A percentile compares a stretch with the other conserved stretches of the same genome.
These are phyloP conservation scores for Lichtheimia corymbifera DNA, from an alignment of 371 early-diverging fungal genomes.

Conservation along the genomic window DNA sequence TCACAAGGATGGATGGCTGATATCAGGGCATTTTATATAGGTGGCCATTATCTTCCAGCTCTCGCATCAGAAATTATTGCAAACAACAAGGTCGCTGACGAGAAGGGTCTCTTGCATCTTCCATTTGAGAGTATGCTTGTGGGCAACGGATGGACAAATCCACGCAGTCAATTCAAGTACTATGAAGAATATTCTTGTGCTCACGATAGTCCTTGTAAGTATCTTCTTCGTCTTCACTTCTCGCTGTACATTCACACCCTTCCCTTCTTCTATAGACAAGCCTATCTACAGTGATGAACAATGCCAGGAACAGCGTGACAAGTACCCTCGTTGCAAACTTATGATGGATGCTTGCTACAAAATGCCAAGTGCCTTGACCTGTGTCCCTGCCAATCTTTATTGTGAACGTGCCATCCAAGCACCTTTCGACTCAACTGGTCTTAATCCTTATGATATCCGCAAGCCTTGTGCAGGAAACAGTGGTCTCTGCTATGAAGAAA, in stretches of 20 bases:
- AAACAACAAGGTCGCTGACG: conserved; percentile 58
- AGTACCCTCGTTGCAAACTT: conserved; percentile 70
- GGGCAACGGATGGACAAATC: conserved; percentile 90
- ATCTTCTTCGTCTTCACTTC: background rate
- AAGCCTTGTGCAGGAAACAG: conserved; percentile 59
- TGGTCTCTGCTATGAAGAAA: conserved; percentile 77
- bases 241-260: background rate
- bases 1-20: background rate
- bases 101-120: conserved; percentile 18
- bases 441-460: conserved; percentile 71
- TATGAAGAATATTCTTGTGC: conserved; percentile 84
- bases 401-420: conserved; percentile 52
- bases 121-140: conserved; percentile 67
- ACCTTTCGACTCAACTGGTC: conserved; percentile 13
- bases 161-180: conserved; percentile 80
- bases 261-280: conserved; percentile 19
- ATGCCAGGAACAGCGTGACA: conserved; percentile 71
- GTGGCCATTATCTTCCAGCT: conserved; percentile 78
- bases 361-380: conserved; percentile 66
- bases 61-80: conserved; percentile 64
- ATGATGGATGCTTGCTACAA: conserved; percentile 80
- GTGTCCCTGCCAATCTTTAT: conserved; percentile 78
- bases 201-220: conserved; percentile 24
- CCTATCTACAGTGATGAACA: conserved; percentile 44
- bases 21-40: conserved; percentile 18